These are phyloP conservation scores for Colletotrichum phormii DNA, from an alignment of 2,329 filamentous ascomycete species.

Conservation along the genomic window DNA sequence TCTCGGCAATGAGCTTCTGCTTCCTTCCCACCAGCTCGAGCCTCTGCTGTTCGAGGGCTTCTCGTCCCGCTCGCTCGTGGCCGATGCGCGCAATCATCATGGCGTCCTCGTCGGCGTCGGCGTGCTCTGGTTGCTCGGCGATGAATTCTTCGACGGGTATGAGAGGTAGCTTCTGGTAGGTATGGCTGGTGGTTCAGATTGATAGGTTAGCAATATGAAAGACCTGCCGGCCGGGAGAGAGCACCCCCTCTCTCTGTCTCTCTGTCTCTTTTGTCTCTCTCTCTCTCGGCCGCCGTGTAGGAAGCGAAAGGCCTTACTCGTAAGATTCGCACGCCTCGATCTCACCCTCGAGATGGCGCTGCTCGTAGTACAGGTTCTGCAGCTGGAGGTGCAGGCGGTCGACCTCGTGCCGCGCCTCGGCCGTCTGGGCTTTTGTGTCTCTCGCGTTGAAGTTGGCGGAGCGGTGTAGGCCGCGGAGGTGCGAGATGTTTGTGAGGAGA, in stretches of 20 bases:
- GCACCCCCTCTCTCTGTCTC: neutral
- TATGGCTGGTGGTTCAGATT: constrained; percentile 69
- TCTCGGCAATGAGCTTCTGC: constrained; percentile 74
- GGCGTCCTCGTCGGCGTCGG: constrained; percentile 78
- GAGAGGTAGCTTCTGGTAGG: constrained; percentile 86
- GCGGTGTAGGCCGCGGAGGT: constrained; percentile 85
- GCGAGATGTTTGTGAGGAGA: constrained; percentile 81
- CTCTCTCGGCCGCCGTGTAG: neutral
- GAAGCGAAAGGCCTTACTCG: constrained; percentile 71
- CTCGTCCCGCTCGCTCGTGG: constrained; percentile 86
- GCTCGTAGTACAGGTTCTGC: constrained; percentile 97
- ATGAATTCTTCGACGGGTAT: constrained; percentile 88
- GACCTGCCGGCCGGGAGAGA: constrained; percentile 22
- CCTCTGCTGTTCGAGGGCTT: constrained; percentile 86
- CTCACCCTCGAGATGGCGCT: constrained; percentile 89
- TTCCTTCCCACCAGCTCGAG: constrained; percentile 78
- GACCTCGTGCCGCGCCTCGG: constrained; percentile 89
- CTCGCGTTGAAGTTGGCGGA: constrained; percentile 84
- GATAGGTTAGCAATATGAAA: constrained; percentile 26
- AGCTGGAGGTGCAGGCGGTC: constrained; percentile 91
- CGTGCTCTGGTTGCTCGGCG: constrained; percentile 78
- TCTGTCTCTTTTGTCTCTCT: no score
- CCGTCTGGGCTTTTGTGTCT: constrained; percentile 86
- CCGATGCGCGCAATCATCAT: constrained; percentile 92
- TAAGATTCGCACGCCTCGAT: constrained; percentile 92